Conservation (phyloP, 306 rosid genomes). For the Echinosophora koreensis region DNA sequence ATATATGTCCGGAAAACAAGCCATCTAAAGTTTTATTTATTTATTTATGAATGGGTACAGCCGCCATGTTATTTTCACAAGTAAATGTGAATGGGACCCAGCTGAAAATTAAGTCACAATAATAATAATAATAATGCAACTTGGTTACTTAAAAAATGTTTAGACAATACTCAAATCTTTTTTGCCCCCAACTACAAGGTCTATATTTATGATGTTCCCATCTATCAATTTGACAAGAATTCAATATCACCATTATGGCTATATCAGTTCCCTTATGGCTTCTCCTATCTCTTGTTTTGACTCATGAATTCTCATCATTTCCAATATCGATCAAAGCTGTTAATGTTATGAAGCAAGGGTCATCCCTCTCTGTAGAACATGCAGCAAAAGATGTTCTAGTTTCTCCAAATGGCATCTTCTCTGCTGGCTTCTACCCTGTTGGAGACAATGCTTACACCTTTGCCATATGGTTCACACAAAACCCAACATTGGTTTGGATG, state of each 20-base stretch:
- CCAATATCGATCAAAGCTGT: not conserved
- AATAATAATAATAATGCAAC: not conserved
- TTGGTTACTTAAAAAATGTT: too few species aligned
- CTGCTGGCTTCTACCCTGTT: conserved; percentile 57
- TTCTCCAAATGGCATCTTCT: conserved; percentile 53
- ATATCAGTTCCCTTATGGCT: not conserved
- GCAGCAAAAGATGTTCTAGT: conserved; percentile 43
- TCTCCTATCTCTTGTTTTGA: not conserved
- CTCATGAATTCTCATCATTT: not conserved
- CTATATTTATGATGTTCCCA: not conserved
- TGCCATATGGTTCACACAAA: conserved; percentile 59
- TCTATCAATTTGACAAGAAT: not conserved
- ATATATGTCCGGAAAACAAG: too few species aligned
- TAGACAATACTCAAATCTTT: not conserved
- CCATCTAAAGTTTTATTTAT: too few species aligned
- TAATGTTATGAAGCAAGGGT: conserved; percentile 42
- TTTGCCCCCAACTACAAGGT: not conserved
- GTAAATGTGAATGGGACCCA: not conserved
- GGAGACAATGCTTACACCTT: conserved; percentile 67
- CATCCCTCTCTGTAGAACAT: conserved; percentile 52
- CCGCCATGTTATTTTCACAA: not conserved
- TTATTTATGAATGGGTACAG: not conserved
- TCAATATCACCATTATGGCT: not conserved
- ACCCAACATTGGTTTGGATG: conserved; percentile 59
- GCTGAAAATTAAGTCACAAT: not conserved